Evolutionary conservation across 305 asterid genomes (phyloP).

Genomic region (Fraxinus sp.): DNA sequence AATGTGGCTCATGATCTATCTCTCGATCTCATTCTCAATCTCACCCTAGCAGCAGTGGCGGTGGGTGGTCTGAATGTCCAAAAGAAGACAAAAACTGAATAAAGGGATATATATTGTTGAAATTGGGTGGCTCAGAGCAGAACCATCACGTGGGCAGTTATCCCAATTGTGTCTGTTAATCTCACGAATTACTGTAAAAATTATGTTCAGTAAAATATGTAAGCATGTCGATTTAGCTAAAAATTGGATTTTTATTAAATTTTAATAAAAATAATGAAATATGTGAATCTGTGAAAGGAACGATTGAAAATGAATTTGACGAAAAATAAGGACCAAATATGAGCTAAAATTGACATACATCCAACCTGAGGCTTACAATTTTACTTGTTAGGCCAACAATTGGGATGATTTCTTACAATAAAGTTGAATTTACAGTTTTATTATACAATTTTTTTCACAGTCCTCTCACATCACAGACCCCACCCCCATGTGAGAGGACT

Average conservation of each 20-base stretch:
- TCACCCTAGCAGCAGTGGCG: not conserved
- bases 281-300: no score
- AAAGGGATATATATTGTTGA: not conserved
- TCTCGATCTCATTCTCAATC: not conserved
- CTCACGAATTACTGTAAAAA: not conserved
- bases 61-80: not conserved
- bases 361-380: not conserved
- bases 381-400: not conserved
- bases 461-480: no score
- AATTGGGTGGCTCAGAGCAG: not conserved
- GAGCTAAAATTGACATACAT: not conserved
- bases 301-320: not conserved
- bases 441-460: no score
- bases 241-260: no score
- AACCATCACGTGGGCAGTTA: not conserved
- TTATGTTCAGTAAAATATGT: not conserved
- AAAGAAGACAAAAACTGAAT: not conserved
- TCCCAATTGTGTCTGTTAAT: not conserved
- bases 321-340: not conserved
- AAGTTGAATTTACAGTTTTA: no score
- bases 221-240: not conserved
- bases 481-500: no score
- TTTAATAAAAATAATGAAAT: no score
- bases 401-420: not conserved
- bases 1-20: no score